These are phyloP conservation scores for Paradendryphiella salina DNA, from an alignment of 2,329 filamentous ascomycete species.

Conservation along the genomic window DNA sequence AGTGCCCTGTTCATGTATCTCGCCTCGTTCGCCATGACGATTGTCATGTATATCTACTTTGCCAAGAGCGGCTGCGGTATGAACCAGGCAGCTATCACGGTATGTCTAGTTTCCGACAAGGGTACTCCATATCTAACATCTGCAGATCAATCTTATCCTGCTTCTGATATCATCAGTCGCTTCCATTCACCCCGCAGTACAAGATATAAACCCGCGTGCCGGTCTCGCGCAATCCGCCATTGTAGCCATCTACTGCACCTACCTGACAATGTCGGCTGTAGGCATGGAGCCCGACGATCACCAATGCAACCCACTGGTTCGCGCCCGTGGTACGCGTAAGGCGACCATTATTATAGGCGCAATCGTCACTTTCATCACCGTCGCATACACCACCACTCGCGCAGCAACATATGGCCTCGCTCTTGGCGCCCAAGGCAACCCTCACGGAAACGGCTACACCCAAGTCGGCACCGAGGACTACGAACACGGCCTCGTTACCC, in stretches of 20 bases:
- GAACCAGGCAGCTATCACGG: conserved; percentile 94
- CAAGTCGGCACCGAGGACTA: conserved; percentile 68
- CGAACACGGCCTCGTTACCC: conserved; percentile 85
- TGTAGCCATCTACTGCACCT: conserved; percentile 97
- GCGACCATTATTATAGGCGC: conserved; percentile 91
- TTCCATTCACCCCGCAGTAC: conserved; percentile 86
- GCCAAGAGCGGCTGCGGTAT: conserved; percentile 79
- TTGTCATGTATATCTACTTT: conserved; percentile 97
- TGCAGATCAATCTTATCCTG: conserved; percentile 76
- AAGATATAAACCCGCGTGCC: conserved; percentile 89
- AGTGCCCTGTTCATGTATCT: conserved; percentile 94
- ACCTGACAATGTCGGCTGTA: conserved; percentile 95
- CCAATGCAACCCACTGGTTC: conserved; percentile 88
- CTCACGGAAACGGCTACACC: conserved; percentile 57
- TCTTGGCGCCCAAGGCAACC: conserved; percentile 64
- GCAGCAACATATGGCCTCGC: conserved; percentile 89
- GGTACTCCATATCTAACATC: conserved; percentile 2
- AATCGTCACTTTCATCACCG: conserved; percentile 93
- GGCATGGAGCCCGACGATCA: conserved; percentile 98
- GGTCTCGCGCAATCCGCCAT: conserved; percentile 97
- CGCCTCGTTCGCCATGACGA: conserved; percentile 87
- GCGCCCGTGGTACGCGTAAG: conserved; percentile 81
- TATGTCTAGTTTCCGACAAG: conserved; percentile 38
- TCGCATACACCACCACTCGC: conserved; percentile 95
- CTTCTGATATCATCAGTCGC: conserved; percentile 79